Evolutionary conservation across 495 filamentous ascomycete genomes (phyloP), one percentile per base, ranked within the genome.

Genomic region (Tuber melanosporum): DNA sequence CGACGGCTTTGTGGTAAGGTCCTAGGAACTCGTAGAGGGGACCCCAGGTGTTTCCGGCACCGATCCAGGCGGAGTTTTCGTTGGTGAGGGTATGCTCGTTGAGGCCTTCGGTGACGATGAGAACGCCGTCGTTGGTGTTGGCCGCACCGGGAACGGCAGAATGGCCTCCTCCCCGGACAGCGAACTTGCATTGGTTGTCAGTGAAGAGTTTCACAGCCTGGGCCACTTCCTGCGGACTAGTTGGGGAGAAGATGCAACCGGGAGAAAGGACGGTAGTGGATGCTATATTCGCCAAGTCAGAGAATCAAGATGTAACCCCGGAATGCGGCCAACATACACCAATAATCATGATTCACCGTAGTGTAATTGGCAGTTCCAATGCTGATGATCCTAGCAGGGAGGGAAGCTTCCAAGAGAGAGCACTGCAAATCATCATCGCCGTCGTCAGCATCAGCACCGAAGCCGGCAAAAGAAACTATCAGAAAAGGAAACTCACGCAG

Each of bases 11-110:
- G 14, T 86, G 85, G 43, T 86, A 81, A 7, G 84, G 77, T 15
- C 85, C 85, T 1, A 92, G 85, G 69, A 81, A 83, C 1, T 73
- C 72, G 78, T 90, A 91, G 10, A 92, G 87, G 71, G 90, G 83
- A 36, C 80, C 78, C 91, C 91, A 92, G 41, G 77, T 80, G 45
- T 83, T 84, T 6, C 88, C 89, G 7, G 88, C 82, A 7, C 84
- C 88, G 32, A 81, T 72, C 49, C 72, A 74, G 26, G 41, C 74
- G 43, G 75, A 70, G 6, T 73, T 57, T 19, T 71, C 71, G 1
- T 26, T 44, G 4, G 71, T 20, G 57, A 62, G 7, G 1, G n/a
- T 26, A 10, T 3, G n/a, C 52, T 62, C n/a, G 52, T 14, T 62
- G n/a, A 62, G 52, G n/a, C 52, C 52, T 14, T 62, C 52, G 10